These are phyloP conservation scores for Francoa sonchifolia DNA, from an alignment of 441 rosid species.

Conservation along the genomic window DNA sequence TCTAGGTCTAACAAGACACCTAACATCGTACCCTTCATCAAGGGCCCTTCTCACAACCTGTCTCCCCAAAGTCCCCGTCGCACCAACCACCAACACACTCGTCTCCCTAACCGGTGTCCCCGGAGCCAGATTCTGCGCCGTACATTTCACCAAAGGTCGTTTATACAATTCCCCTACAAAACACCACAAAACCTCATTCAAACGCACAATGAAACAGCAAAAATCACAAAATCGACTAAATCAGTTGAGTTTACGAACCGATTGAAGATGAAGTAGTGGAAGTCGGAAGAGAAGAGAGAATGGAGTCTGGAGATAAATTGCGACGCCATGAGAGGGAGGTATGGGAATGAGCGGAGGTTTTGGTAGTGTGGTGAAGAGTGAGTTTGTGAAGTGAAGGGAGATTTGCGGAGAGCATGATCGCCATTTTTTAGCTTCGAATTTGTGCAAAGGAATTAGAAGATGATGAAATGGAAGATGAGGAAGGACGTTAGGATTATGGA, in stretches of 20 bases:
- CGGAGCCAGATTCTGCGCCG: slow-evolving; percentile 44
- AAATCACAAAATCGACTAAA: background rate
- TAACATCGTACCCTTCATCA: slow-evolving; percentile 86
- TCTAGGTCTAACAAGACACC: slow-evolving; percentile 83
- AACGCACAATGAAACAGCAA: background rate
- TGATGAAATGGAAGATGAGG: too few species aligned
- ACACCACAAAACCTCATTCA: background rate
- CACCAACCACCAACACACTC: slow-evolving; percentile 70
- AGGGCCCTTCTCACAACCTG: slow-evolving; percentile 79
- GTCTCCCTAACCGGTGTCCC: slow-evolving; percentile 71
- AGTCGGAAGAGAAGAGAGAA: slow-evolving; percentile 10
- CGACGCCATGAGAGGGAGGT: slow-evolving; percentile 26
- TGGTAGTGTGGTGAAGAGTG: slow-evolving; percentile 10
- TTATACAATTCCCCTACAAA: slow-evolving; percentile 18
- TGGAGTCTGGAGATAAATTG: slow-evolving; percentile 18
- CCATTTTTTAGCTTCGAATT: too few species aligned
- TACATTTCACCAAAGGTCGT: slow-evolving; percentile 26
- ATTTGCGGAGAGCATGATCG: slow-evolving; percentile 42
- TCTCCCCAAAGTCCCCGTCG: slow-evolving; percentile 82
- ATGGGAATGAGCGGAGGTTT: background rate
- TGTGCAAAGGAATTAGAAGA: too few species aligned
- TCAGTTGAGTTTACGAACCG: too few species aligned
- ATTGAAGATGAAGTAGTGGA: slow-evolving; percentile 1
- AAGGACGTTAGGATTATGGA: too few species aligned
- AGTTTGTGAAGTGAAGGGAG: slow-evolving; percentile 30